Conservation (phyloP, 495 filamentous ascomycete species). For the Amniculicola lignicola region DNA sequence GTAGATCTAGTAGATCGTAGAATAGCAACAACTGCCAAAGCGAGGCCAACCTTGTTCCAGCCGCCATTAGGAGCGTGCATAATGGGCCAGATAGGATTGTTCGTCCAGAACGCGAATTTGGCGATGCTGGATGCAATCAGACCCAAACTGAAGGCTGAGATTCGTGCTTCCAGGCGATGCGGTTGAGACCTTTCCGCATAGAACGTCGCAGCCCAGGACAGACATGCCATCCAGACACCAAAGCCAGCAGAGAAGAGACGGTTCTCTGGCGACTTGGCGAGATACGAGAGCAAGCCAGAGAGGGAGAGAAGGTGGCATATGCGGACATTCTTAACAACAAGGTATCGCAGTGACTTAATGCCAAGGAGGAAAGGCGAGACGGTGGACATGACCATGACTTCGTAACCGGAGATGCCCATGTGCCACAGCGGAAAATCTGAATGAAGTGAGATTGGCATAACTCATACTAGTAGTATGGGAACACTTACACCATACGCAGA, state of each 20-base stretch:
- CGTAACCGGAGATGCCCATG: constrained; percentile 98
- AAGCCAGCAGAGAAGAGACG: constrained; percentile 80
- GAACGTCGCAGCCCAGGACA: constrained; percentile 77
- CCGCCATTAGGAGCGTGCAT: constrained; percentile 87
- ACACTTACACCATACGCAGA: constrained; percentile 90
- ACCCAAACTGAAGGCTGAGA: constrained; percentile 77
- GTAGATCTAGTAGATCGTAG: constrained; percentile 46
- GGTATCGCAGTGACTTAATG: constrained; percentile 63
- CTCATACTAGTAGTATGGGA: not conserved
- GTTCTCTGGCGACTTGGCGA: constrained; percentile 66
- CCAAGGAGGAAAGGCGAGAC: constrained; percentile 78
- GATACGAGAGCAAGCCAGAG: constrained; percentile 73
- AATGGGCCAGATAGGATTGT: constrained; percentile 96
- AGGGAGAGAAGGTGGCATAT: constrained; percentile 72
- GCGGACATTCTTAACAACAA: constrained; percentile 66
- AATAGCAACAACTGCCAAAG: constrained; percentile 70
- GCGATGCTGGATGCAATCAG: constrained; percentile 79
- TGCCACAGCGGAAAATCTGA: constrained; percentile 98
- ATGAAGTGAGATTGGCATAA: not conserved
- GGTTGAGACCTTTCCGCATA: constrained; percentile 74
- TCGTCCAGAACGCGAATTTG: constrained; percentile 94
- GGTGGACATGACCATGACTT: constrained; percentile 81
- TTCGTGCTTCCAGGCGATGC: constrained; percentile 71
- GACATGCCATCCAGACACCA: constrained; percentile 70
- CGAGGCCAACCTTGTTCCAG: constrained; percentile 80